phyloP scores from a whole-genome alignment of 305 asterid species.

The Petunia hybrid region DNA sequence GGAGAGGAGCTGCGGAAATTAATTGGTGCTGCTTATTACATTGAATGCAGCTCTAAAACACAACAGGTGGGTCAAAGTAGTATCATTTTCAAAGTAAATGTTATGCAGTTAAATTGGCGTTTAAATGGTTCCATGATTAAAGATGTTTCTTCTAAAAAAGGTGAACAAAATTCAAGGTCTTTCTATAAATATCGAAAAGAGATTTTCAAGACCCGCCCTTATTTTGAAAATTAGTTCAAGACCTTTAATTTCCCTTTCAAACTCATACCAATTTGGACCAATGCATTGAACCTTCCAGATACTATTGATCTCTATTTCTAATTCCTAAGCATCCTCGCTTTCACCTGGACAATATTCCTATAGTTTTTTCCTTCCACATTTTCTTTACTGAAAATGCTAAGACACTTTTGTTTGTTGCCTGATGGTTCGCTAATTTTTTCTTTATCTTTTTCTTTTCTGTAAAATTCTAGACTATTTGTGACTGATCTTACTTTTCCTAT shows the following conservation, averaged over 20 bases:
- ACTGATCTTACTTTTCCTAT: slow-evolving; percentile 27
- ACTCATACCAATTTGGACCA: background rate
- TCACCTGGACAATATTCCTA: background rate
- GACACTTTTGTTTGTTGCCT: slow-evolving; percentile 8
- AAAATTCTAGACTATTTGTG: background rate
- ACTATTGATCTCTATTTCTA: background rate
- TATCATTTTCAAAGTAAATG: background rate
- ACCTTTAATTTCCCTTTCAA: background rate
- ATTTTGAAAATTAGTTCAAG: slow-evolving; percentile 11
- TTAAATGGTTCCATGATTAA: background rate
- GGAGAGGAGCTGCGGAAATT: slow-evolving; percentile 99
- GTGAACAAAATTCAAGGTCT: background rate
- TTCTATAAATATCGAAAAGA: background rate
- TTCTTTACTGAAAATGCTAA: slow-evolving; percentile 22
- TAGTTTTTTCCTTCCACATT: slow-evolving; percentile 10
- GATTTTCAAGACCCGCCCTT: background rate
- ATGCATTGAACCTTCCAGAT: background rate
- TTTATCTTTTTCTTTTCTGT: background rate
- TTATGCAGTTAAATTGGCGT: background rate
- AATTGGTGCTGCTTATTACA: slow-evolving; percentile 81
- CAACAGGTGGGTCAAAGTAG: slow-evolving; percentile 68
- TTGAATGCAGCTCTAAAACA: slow-evolving; percentile 96
- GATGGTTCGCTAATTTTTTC: background rate
- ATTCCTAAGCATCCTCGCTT: background rate
- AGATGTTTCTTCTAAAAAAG: background rate